Base-by-base conservation (phyloP, 306 rosid genomes). In the Potentilla sterilis region DNA sequence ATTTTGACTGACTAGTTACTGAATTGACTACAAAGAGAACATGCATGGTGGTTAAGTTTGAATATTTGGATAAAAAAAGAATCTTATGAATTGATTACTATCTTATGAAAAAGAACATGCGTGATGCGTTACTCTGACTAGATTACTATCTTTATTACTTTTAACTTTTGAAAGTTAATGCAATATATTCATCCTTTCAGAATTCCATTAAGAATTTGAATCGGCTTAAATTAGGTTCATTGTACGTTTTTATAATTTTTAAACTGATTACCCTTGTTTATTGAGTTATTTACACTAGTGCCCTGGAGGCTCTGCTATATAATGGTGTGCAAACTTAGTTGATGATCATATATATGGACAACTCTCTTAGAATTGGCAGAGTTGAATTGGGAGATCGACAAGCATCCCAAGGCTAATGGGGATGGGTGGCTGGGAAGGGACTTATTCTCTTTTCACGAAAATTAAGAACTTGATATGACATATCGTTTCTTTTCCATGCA, bases 331-430 rank as follows among this genome's bases (percentile, higher is more conserved):
- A 22, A 57, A 6, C 8, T 28, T 22, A 24, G 65, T 11, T 2
- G 0, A 16, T 55, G 6, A 4, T 59, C 13, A 10, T 2, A 59
- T 28, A 10, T 2, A 59, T 28, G 18, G 9, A 59, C 3, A 59
- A 5, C 35, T 8, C 6, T 34, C 43, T 34, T 62, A 32, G 52
- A 70, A 62, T 46, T 79, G 78, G 61, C 42, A 9, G 62, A 43
- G 62, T 40, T 57, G 52, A 79, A 73, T 67, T 44, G 79, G 75
- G 58, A 80, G 75, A n/a, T n/a, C n/a, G n/a, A 79, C 16, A 58
- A 24, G 46, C 72, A 38, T 44, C 58, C 19, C 58, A 43, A 74
- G 37, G 75, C 54, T 35, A 67, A 22, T 80, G 75, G n/a, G 74
- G 48, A 80, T 74, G 83, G 40, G 65, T 58, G 18, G 65, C 13